Evolutionary conservation across 257 asterid species (phyloP).

Genomic region (Fraxinus excelsior): DNA sequence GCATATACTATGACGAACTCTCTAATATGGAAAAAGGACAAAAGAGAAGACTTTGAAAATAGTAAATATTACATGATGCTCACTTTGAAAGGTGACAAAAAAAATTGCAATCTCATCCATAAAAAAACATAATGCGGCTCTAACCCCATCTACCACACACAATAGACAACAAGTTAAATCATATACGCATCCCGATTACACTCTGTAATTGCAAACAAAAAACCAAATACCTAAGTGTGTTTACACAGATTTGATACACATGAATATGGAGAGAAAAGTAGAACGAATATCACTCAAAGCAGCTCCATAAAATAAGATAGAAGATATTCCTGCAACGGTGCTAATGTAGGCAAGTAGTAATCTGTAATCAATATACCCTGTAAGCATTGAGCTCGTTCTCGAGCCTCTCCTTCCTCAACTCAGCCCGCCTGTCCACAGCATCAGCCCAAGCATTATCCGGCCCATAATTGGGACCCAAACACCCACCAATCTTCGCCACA

Average conservation of each 20-base stretch:
- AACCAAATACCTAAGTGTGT: background rate
- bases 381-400: constrained; percentile 91
- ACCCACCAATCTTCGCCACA: constrained; percentile 71
- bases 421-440: constrained; percentile 82
- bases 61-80: background rate
- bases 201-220: background rate
- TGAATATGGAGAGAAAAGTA: background rate
- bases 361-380: constrained; percentile 46
- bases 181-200: background rate
- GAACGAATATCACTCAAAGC: background rate
- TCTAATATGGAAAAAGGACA: background rate
- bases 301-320: background rate
- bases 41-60: background rate
- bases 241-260: background rate
- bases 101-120: background rate
- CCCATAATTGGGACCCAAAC: constrained; percentile 69
- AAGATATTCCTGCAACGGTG: background rate
- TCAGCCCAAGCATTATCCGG: constrained; percentile 73
- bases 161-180: background rate
- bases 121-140: background rate
- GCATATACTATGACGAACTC: background rate
- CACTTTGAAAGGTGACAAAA: background rate
- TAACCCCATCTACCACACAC: background rate
- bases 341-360: background rate
- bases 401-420: constrained; percentile 76